Percentiles rank a stretch among this genome's conserved stretches.
Evolutionary conservation across 1,284 basidiomycete species (phyloP).

Genomic region (Pascua guehoae): DNA sequence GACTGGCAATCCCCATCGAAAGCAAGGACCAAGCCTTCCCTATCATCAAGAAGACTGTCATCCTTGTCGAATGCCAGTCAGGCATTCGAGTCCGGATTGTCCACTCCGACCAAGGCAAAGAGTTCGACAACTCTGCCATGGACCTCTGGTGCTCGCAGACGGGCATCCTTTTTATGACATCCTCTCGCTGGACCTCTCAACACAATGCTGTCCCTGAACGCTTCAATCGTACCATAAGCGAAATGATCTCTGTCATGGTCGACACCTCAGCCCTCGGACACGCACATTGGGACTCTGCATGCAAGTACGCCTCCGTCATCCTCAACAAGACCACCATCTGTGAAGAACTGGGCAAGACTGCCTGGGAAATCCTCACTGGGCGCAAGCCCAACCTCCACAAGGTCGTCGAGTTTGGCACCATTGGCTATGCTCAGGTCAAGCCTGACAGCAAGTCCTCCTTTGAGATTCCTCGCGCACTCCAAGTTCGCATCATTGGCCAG

Average conservation of each 20-base stretch:
- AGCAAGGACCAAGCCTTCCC: background rate
- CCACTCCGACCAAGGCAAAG: slow-evolving; percentile 1
- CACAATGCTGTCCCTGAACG: slow-evolving; percentile 39
- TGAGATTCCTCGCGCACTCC: background rate
- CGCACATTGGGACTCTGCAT: slow-evolving; percentile 13
- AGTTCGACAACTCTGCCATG: background rate
- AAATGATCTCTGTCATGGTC: slow-evolving; percentile 14
- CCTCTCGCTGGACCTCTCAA: slow-evolving; percentile 25
- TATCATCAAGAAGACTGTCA: background rate
- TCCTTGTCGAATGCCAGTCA: background rate
- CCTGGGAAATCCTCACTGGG: slow-evolving; percentile 3
- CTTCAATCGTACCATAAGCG: slow-evolving; percentile 27
- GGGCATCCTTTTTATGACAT: slow-evolving; percentile 4
- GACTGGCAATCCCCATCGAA: background rate
- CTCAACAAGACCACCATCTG: slow-evolving; percentile 10
- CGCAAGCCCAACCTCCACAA: slow-evolving; percentile 1
- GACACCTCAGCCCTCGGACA: slow-evolving; percentile 3
- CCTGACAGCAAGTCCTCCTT: background rate
- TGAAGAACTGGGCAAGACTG: slow-evolving; percentile 3
- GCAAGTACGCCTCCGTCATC: slow-evolving; percentile 4
- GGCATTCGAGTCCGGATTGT: background rate
- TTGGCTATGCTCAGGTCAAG: too few species aligned
- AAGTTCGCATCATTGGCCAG: background rate
- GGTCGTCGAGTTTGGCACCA: too few species aligned
- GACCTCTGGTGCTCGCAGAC: background rate